Evolutionary conservation across 192 early-diverging fungal species (phyloP), one percentile per base, ranked within the genome.

Genomic region (Jimgerdemannia lactiflua): DNA sequence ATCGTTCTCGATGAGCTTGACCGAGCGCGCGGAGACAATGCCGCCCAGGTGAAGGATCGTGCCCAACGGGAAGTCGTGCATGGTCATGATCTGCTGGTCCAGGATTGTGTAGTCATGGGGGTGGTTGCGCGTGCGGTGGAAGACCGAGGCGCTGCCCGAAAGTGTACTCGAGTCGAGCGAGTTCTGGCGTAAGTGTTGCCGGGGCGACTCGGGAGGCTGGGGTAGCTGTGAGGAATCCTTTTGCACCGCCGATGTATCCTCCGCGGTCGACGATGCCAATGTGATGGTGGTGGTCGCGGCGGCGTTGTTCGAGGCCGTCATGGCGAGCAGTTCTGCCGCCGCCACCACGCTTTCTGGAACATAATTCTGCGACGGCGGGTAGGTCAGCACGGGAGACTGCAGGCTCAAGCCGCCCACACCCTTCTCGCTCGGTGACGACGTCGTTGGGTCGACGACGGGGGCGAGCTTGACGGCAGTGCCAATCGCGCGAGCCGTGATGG

Each of bases 401-500:
- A 19, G 42, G 40, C 72, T 79, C n/a, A n/a, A n/a, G n/a, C n/a
- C n/a, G n/a, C n/a, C n/a, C n/a, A n/a, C n/a, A n/a, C n/a, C n/a
- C n/a, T n/a, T n/a, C 40, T 79, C 82, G 11, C 64, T 73, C 14
- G 70, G 41, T 39, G 71, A 81, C 0, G 81, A 72, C 20, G 59
- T 40, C 7, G 75, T 73, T 0, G 81, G 77, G 42, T 67, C 78
- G 20, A 73, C 43, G 17, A 77, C 75, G 19, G 77, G 11, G 49
- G 84, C 83, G 18, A 94, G 76, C 42, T 81, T 79, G 29, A 93
- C 90, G 0, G 93, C 94, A 6, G 93, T 94, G 40, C 93, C 94
- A 64, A 93, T 90, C 3, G 91, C 92, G 6, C 93, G 81, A 8
- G 88, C 91, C 0, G 92, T 94, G 43, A 95, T 94, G 19, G 87